Conservation (phyloP, 371 early-diverging fungal species). For the Rhizomucor pusillus region DNA sequence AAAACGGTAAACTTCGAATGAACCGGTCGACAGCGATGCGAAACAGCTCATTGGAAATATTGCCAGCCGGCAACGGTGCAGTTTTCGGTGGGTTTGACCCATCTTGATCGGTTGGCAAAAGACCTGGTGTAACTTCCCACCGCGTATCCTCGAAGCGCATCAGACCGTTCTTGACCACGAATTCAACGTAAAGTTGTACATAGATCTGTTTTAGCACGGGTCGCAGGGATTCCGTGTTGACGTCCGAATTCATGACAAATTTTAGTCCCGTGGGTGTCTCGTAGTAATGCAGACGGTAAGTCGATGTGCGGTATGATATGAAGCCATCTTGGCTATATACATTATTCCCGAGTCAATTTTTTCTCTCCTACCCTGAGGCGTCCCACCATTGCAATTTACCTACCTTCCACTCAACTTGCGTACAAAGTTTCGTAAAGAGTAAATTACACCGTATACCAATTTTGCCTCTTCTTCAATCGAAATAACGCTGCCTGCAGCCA, state of each 20-base stretch:
- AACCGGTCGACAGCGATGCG: slow-evolving; percentile 65
- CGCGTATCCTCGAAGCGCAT: slow-evolving; percentile 56
- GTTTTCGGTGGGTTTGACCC: slow-evolving; percentile 7
- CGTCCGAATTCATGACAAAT: slow-evolving; percentile 86
- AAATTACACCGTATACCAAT: slow-evolving; percentile 90
- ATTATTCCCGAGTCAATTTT: too few species aligned
- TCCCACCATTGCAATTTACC: too few species aligned
- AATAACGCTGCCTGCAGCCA: slow-evolving; percentile 54
- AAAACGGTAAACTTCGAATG: slow-evolving; percentile 63
- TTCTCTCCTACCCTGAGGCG: too few species aligned
- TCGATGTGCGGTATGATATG: slow-evolving; percentile 76
- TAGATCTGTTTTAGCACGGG: slow-evolving; percentile 79
- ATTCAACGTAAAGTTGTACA: slow-evolving; percentile 87
- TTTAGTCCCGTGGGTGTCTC: slow-evolving; percentile 86
- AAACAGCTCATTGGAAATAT: slow-evolving; percentile 72
- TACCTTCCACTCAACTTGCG: slow-evolving; percentile 66
- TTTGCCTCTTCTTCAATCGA: slow-evolving; percentile 89
- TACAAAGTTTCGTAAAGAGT: slow-evolving; percentile 84
- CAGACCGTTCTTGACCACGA: slow-evolving; percentile 81
- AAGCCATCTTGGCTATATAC: slow-evolving; percentile 69
- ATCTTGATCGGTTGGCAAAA: slow-evolving; percentile 18
- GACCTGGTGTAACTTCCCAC: slow-evolving; percentile 48
- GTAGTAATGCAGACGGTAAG: slow-evolving; percentile 88
- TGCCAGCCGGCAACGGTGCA: slow-evolving; percentile 44
- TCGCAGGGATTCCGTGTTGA: slow-evolving; percentile 63